Evolutionary conservation across 176 grass and related monocot species (phyloP).

Genomic region (Carex myosuroides): DNA sequence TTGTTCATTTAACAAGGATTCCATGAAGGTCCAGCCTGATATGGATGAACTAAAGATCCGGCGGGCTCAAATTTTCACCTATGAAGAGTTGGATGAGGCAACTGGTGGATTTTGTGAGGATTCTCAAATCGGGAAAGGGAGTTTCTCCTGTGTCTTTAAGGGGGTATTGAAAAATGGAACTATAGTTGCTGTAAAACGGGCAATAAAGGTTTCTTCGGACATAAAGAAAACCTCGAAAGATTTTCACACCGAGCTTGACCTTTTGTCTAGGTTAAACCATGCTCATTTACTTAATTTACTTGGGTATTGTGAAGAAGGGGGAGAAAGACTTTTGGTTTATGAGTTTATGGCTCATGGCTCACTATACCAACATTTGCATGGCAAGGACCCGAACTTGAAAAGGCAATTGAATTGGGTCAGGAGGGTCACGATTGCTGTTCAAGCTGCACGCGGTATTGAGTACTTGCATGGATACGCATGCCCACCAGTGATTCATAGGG

Average conservation of each 20-base stretch:
- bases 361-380: slow-evolving; percentile 80
- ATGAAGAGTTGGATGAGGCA: slow-evolving; percentile 82
- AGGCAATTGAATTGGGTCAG: slow-evolving; percentile 69
- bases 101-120: slow-evolving; percentile 65
- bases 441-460: slow-evolving; percentile 89
- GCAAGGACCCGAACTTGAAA: slow-evolving; percentile 65
- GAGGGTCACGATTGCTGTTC: slow-evolving; percentile 89
- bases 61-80: slow-evolving; percentile 74
- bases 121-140: slow-evolving; percentile 85
- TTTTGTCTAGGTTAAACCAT: slow-evolving; percentile 93
- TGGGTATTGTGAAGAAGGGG: slow-evolving; percentile 89
- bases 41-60: slow-evolving; percentile 84
- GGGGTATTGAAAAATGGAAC: slow-evolving; percentile 81
- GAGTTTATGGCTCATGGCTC: slow-evolving; percentile 99
- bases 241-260: slow-evolving; percentile 88
- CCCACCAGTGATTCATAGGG: slow-evolving; percentile 91
- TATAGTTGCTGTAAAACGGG: slow-evolving; percentile 85
- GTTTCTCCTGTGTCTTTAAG: slow-evolving; percentile 94
- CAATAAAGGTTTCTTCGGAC: slow-evolving; percentile 68
- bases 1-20: slow-evolving; percentile 82
- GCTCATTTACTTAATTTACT: slow-evolving; percentile 91
- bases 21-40: slow-evolving; percentile 63
- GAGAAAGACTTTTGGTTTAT: slow-evolving; percentile 85
- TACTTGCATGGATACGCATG: slow-evolving; percentile 98
- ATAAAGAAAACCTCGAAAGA: slow-evolving; percentile 94